These are phyloP conservation scores for Prunus campanulata DNA, from an alignment of 306 rosid genomes.

Conservation along the genomic window DNA sequence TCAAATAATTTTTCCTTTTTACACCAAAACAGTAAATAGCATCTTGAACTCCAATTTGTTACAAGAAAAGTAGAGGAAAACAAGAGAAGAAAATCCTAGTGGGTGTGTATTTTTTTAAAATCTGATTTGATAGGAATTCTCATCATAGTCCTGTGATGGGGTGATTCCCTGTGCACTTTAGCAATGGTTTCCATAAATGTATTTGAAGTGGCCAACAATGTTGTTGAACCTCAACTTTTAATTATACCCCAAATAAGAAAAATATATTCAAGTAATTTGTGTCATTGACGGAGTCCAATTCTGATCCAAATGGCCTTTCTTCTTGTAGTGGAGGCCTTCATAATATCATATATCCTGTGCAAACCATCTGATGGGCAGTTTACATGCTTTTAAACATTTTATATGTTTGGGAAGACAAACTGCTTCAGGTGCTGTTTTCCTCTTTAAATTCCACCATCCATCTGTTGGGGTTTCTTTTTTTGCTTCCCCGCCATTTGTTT, in stretches of 20 bases:
- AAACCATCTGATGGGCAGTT: neutral
- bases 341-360: neutral
- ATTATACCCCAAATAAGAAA: neutral
- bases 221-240: neutral
- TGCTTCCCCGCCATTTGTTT: too few species aligned
- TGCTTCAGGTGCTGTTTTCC: neutral
- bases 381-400: neutral
- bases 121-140: neutral
- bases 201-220: neutral
- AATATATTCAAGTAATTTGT: neutral
- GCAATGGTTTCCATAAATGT: neutral
- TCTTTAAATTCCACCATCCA: neutral
- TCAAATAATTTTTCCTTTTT: neutral
- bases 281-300: neutral
- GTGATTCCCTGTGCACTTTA: neutral
- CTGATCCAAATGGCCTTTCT: neutral
- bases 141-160: neutral
- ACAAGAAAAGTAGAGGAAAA: neutral
- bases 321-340: neutral
- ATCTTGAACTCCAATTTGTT: constrained; percentile 1
- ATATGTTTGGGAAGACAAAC: neutral
- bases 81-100: neutral
- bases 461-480: neutral
- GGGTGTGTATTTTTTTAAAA: neutral
- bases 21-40: neutral